Percentiles rank a stretch among this genome's conserved stretches.
Evolutionary conservation across 2,329 filamentous ascomycete species (phyloP).

Genomic region (Coniella lustricola): DNA sequence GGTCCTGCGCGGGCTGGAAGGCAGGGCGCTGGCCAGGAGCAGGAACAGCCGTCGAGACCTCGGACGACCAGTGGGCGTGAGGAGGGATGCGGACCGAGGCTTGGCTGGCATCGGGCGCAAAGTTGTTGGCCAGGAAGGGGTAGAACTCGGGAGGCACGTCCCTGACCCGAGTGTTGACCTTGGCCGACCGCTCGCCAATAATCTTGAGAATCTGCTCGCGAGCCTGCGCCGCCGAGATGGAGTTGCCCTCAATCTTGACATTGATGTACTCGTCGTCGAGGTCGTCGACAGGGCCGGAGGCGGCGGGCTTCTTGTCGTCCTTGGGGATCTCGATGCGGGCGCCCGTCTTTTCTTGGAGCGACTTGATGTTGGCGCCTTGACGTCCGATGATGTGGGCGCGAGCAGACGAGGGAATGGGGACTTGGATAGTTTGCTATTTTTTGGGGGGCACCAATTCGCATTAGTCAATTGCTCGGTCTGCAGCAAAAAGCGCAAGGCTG

Average conservation of each 20-base stretch:
- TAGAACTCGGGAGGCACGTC: slow-evolving; percentile 88
- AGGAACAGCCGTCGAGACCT: slow-evolving; percentile 58
- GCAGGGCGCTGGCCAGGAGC: slow-evolving; percentile 57
- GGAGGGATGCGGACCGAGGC: slow-evolving; percentile 77
- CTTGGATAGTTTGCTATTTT: slow-evolving; percentile 50
- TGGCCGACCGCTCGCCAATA: slow-evolving; percentile 76
- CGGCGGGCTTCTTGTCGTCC: slow-evolving; percentile 55
- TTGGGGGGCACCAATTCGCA: background rate
- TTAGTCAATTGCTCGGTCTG: background rate
- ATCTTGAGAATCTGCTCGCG: slow-evolving; percentile 80
- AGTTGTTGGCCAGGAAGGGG: slow-evolving; percentile 86
- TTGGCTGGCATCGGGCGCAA: slow-evolving; percentile 67
- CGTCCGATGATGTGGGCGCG: slow-evolving; percentile 90
- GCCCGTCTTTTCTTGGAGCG: slow-evolving; percentile 81
- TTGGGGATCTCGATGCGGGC: slow-evolving; percentile 87
- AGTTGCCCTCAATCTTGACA: slow-evolving; percentile 84
- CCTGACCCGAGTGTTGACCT: slow-evolving; percentile 72
- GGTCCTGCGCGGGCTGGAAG: slow-evolving; percentile 67
- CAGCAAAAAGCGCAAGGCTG: background rate
- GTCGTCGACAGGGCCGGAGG: slow-evolving; percentile 44
- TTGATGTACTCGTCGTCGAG: slow-evolving; percentile 84
- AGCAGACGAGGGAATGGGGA: slow-evolving; percentile 76
- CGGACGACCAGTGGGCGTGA: slow-evolving; percentile 67
- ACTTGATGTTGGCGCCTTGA: slow-evolving; percentile 81
- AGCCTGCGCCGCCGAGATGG: slow-evolving; percentile 77